Evolutionary conservation across 2,329 filamentous ascomycete genomes (phyloP).

Genomic region (Colletotrichum gigasporum): DNA sequence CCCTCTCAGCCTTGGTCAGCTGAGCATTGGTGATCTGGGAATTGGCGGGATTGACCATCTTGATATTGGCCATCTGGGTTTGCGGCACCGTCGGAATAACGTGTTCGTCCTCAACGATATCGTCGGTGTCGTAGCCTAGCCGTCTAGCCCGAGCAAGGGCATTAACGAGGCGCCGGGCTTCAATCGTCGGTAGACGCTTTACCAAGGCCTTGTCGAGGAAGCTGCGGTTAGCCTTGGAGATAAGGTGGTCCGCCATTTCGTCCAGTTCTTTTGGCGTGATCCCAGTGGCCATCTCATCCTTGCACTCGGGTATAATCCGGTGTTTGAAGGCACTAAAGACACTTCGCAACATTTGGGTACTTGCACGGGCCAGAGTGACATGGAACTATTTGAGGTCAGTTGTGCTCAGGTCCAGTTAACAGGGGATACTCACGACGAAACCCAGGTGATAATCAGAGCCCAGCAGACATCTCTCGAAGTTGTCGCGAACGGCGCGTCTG

Average conservation of each 20-base stretch:
- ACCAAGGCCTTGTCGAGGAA: constrained; percentile 65
- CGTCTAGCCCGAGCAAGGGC: constrained; percentile 65
- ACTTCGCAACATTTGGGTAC: constrained; percentile 45
- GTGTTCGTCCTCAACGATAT: constrained; percentile 58
- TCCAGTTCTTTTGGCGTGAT: constrained; percentile 55
- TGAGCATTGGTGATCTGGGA: no score
- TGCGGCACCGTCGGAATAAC: constrained; percentile 43
- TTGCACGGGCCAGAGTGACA: constrained; percentile 56
- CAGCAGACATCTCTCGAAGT: constrained; percentile 59
- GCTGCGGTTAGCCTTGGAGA: constrained; percentile 55
- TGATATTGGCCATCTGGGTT: no score
- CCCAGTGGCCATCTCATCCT: constrained; percentile 51
- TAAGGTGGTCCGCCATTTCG: constrained; percentile 49
- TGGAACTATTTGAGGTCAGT: constrained; percentile 51
- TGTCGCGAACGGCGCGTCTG: constrained; percentile 57
- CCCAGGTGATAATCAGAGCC: constrained; percentile 62
- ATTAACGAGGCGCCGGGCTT: constrained; percentile 64
- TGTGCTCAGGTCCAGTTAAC: no score
- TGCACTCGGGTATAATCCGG: constrained; percentile 51
- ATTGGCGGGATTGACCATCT: background rate
- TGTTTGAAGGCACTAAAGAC: constrained; percentile 56
- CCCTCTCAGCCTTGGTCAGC: no score
- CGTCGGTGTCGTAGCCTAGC: constrained; percentile 63
- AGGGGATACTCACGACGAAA: constrained; percentile 62
- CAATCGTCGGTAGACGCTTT: constrained; percentile 61